Conservation (phyloP, 495 filamentous ascomycete species). For the Oidiodendron maius region DNA sequence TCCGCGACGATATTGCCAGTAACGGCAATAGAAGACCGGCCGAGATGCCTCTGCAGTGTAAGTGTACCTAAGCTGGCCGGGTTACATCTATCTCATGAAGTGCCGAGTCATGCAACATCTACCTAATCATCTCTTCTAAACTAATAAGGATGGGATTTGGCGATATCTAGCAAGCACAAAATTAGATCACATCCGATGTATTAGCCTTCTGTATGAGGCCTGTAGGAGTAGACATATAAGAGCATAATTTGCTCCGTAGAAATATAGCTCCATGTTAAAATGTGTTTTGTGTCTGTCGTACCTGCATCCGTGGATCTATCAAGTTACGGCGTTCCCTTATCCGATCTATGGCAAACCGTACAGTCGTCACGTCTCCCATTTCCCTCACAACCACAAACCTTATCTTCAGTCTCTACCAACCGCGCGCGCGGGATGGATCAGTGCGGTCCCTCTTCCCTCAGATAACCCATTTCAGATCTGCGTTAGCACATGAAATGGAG, state of each 20-base stretch:
- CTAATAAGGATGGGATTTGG: too few species aligned
- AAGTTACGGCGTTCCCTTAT: conserved; percentile 4
- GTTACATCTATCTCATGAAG: too few species aligned
- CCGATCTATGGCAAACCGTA: too few species aligned
- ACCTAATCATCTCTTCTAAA: too few species aligned
- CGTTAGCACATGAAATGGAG: conserved; percentile 35
- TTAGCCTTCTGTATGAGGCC: background rate
- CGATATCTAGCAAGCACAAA: too few species aligned
- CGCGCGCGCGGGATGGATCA: conserved; percentile 19
- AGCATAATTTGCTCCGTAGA: background rate
- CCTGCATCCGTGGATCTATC: conserved; percentile 5
- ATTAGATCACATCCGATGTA: too few species aligned
- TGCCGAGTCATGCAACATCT: too few species aligned
- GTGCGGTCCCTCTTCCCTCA: conserved; percentile 1
- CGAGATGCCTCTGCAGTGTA: too few species aligned
- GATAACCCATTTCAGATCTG: conserved; percentile 10
- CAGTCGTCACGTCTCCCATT: background rate
- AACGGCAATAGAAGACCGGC: background rate
- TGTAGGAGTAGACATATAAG: background rate
- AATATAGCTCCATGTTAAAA: background rate
- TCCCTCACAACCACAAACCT: background rate
- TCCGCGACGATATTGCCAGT: conserved; percentile 3
- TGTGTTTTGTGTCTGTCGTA: too few species aligned
- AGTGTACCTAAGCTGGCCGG: too few species aligned
- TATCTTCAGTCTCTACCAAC: conserved; percentile 3